Conservation (phyloP, 2,329 filamentous ascomycete genomes). For the Neurospora sp. region DNA sequence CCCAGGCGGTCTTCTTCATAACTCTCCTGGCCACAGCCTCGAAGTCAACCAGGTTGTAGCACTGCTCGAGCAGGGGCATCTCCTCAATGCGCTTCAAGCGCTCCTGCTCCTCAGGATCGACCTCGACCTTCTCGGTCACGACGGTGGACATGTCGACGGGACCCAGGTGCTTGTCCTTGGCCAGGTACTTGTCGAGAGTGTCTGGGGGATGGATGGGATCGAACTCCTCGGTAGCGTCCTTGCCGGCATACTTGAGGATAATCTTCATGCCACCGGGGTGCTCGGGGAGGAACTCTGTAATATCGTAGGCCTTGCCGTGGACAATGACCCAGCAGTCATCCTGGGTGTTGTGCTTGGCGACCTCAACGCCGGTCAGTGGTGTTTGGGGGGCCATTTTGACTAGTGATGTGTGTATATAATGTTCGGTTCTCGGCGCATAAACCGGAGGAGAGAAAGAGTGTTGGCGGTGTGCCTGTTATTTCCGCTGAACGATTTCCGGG, state of each 20-base stretch:
- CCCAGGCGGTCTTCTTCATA: slow-evolving; percentile 97
- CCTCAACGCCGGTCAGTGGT: slow-evolving; percentile 39
- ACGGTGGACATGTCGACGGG: slow-evolving; percentile 81
- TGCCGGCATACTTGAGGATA: slow-evolving; percentile 93
- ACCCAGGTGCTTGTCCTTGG: slow-evolving; percentile 79
- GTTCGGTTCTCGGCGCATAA: background rate
- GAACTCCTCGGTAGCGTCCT: slow-evolving; percentile 87
- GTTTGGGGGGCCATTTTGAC: slow-evolving; percentile 24
- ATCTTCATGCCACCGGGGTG: slow-evolving; percentile 86
- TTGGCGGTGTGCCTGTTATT: background rate
- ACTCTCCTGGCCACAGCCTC: slow-evolving; percentile 80
- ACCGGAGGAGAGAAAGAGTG: background rate
- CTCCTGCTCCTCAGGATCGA: slow-evolving; percentile 50
- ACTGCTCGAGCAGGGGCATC: slow-evolving; percentile 76
- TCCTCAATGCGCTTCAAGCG: slow-evolving; percentile 62
- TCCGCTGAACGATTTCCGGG: background rate
- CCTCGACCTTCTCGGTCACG: slow-evolving; percentile 51
- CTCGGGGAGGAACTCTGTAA: slow-evolving; percentile 81
- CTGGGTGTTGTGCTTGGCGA: slow-evolving; percentile 63
- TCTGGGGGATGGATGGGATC: slow-evolving; percentile 83
- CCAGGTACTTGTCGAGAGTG: slow-evolving; percentile 76
- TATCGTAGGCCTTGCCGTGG: slow-evolving; percentile 80
- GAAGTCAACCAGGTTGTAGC: slow-evolving; percentile 92
- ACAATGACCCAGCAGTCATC: slow-evolving; percentile 91
- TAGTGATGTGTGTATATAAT: slow-evolving; percentile 9